These are phyloP conservation scores for Oryza punctata DNA, from an alignment of 176 grass and related monocot species.

Conservation along the genomic window DNA sequence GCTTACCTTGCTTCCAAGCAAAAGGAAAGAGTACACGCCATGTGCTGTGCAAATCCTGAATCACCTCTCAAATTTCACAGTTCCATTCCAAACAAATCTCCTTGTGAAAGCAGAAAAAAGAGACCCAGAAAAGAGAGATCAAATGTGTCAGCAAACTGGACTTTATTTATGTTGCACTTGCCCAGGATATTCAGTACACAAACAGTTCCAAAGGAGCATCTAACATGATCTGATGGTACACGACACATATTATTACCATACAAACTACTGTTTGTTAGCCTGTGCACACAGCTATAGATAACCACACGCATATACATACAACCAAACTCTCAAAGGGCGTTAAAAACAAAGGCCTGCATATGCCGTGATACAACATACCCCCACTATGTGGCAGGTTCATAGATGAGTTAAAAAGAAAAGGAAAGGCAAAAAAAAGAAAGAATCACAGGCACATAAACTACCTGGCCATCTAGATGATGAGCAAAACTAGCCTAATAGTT, in stretches of 20 bases:
- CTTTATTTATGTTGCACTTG: slow-evolving; percentile 7
- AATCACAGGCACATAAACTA: slow-evolving; percentile 24
- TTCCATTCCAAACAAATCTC: background rate
- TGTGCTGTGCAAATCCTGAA: background rate
- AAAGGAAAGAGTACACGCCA: background rate
- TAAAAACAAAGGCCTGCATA: background rate
- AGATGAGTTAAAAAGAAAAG: background rate
- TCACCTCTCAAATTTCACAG: background rate
- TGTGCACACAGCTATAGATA: slow-evolving; percentile 8
- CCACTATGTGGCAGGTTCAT: background rate
- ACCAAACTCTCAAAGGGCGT: background rate
- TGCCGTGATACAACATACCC: background rate
- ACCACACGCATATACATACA: background rate
- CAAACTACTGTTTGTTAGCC: background rate
- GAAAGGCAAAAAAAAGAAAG: background rate
- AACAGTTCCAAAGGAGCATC: background rate
- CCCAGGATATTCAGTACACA: background rate
- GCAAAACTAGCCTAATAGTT: slow-evolving; percentile 36
- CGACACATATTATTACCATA: background rate
- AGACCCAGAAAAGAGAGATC: background rate
- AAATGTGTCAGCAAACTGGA: background rate
- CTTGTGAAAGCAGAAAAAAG: background rate
- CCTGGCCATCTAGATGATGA: slow-evolving; percentile 37
- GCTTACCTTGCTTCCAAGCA: slow-evolving; percentile 7
- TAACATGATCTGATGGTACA: background rate